These are phyloP conservation scores for Cystofilobasidium macerans DNA, from an alignment of 768 basidiomycete species.

Conservation along the genomic window DNA sequence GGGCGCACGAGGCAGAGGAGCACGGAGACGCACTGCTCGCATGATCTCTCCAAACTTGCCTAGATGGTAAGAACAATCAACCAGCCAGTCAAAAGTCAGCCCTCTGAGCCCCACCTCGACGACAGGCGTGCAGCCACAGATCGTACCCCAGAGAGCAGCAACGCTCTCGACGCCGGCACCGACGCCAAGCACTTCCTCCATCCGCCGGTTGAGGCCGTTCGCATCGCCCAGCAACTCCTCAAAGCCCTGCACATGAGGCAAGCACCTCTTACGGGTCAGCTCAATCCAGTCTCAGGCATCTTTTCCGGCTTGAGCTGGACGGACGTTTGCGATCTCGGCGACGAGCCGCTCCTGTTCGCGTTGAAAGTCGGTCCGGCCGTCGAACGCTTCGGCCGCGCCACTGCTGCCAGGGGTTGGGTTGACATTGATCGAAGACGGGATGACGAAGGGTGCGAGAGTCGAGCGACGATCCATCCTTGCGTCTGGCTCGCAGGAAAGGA, in stretches of 20 bases:
- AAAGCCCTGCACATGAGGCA: conserved; percentile 52
- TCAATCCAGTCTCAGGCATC: conserved; percentile 37
- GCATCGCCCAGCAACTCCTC: conserved; percentile 75
- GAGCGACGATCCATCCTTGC: conserved; percentile 13
- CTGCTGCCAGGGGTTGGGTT: neutral
- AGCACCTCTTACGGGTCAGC: neutral
- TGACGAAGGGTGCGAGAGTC: conserved; percentile 22
- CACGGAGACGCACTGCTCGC: conserved; percentile 2
- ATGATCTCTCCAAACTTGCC: conserved; percentile 15
- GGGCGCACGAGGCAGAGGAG: neutral
- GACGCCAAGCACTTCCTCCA: conserved; percentile 86
- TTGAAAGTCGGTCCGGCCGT: conserved; percentile 56
- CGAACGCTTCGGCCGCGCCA: conserved; percentile 25
- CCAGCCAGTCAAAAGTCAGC: too few species aligned
- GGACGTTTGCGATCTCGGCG: conserved; percentile 61
- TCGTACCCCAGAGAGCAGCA: conserved; percentile 67
- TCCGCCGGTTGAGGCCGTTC: conserved; percentile 76
- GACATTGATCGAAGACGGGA: conserved; percentile 12
- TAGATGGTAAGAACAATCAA: neutral
- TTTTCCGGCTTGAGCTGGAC: too few species aligned
- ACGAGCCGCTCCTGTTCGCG: conserved; percentile 65
- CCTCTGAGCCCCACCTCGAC: too few species aligned
- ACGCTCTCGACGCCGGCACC: conserved; percentile 85
- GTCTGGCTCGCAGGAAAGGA: too few species aligned
- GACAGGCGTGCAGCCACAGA: neutral